Percentiles rank a stretch among this genome's conserved stretches.
These are phyloP conservation scores for Sporothrix mexicana DNA, from an alignment of 2,329 filamentous ascomycete genomes.

Conservation along the genomic window DNA sequence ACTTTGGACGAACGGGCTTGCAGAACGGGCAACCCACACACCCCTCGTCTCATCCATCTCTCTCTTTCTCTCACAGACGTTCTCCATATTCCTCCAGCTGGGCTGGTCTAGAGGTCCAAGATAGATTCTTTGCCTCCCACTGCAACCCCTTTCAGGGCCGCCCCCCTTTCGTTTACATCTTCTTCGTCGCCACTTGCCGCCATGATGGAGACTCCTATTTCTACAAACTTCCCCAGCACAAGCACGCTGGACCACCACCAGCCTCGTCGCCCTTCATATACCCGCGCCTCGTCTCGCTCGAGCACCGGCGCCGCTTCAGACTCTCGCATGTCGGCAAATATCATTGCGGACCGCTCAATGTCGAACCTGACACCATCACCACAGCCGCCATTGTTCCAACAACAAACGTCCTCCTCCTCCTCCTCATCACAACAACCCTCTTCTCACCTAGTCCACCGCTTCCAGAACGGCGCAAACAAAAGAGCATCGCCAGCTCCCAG, in stretches of 20 bases:
- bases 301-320: constrained; percentile 28
- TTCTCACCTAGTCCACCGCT: constrained; percentile 34
- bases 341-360: constrained; percentile 21
- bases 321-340: constrained; percentile 7
- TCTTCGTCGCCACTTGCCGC: not conserved
- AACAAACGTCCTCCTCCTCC: not conserved
- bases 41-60: not conserved
- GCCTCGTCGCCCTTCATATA: constrained; percentile 31
- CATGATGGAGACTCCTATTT: constrained; percentile 34
- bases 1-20: constrained; percentile 13
- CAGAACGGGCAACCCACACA: constrained; percentile 12
- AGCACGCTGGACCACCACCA: constrained; percentile 30
- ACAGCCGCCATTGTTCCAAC: constrained; percentile 28
- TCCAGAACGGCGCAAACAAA: constrained; percentile 29
- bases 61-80: not conserved
- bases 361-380: constrained; percentile 33
- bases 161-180: not conserved
- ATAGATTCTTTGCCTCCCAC: constrained; percentile 4
- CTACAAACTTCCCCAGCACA: constrained; percentile 25
- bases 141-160: not conserved
- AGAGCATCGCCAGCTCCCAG: constrained; percentile 31
- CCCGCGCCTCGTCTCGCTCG: constrained; percentile 33
- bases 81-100: constrained; percentile 22
- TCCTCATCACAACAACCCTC: constrained; percentile 17
- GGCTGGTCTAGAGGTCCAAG: constrained; percentile 16